Evolutionary conservation across 2,329 filamentous ascomycete genomes (phyloP).

Genomic region (Chaetomium strumarium): DNA sequence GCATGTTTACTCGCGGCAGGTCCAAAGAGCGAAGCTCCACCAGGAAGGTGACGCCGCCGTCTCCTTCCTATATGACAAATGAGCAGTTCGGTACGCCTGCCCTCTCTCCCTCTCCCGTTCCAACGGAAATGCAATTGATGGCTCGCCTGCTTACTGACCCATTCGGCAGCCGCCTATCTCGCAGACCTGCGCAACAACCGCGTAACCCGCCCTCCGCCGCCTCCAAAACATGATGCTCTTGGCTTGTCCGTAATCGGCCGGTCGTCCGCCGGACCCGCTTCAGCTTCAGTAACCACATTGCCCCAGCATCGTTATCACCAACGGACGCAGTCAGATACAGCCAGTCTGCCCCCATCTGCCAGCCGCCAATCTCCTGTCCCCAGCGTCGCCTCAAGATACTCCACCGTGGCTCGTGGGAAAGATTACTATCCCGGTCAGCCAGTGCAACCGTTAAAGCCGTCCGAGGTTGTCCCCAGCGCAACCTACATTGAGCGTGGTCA

Average conservation of each 20-base stretch:
- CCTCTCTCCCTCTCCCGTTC: background rate
- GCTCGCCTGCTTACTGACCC: constrained; percentile 11
- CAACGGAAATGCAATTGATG: background rate
- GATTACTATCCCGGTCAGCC: constrained; percentile 48
- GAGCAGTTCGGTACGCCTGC: constrained; percentile 56
- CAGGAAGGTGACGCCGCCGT: constrained; percentile 55
- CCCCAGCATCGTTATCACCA: constrained; percentile 31
- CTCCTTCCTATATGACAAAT: constrained; percentile 59
- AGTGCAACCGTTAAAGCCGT: constrained; percentile 46
- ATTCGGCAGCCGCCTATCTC: constrained; percentile 57
- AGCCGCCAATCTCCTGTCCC: constrained; percentile 38
- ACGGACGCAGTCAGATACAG: constrained; percentile 28
- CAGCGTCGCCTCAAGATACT: constrained; percentile 48
- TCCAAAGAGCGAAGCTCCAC: constrained; percentile 33
- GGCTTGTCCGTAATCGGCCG: constrained; percentile 29
- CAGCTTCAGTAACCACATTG: constrained; percentile 31
- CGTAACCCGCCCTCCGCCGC: constrained; percentile 56
- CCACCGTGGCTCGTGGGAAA: constrained; percentile 40
- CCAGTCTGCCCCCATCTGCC: constrained; percentile 25
- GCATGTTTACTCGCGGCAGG: constrained; percentile 31
- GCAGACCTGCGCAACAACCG: constrained; percentile 64
- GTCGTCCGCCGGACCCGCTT: constrained; percentile 27
- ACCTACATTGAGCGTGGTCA: constrained; percentile 69
- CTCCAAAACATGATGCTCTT: constrained; percentile 31
- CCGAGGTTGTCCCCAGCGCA: constrained; percentile 57